Base-by-base conservation (phyloP, 352 stramenopile genomes). In the Globisporangium nagaii region DNA sequence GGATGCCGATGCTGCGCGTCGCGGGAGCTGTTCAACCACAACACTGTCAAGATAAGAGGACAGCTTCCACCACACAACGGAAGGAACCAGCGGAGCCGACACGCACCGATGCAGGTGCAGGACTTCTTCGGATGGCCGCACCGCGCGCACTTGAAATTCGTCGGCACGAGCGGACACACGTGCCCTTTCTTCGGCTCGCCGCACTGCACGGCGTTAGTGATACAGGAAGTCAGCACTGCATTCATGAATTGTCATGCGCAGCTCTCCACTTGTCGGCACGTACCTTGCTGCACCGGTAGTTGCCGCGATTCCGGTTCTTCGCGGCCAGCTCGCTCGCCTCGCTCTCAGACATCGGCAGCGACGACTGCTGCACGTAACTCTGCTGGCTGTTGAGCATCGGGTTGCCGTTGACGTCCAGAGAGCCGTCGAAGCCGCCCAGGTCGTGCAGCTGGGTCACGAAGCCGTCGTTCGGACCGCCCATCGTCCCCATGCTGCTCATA, bases 231-330 rank as follows among this genome's bases (percentile, higher is more conserved):
- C 24, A 36, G n/a, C 31, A 13, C 32, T 24, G 2, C 34, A 10
- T n/a, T 5, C 10, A 9, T 20, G 4, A 22, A 32, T 25, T 31
- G 31, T 45, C n/a, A 11, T n/a, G 32, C 43, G 20, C 42, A n/a
- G n/a, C n/a, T n/a, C n/a, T n/a, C n/a, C n/a, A n/a, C n/a, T n/a
- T n/a, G n/a, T n/a, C n/a, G n/a, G n/a, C n/a, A n/a, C n/a, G n/a
- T n/a, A 86, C 80, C 75, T 91, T 91, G 65, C 79, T 90, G 65
- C 84, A 93, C 28, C 84, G 79, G 50, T 93, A 93, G 63, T 93
- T 93, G 63, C 84, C 84, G 45, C 84, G 84, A 58, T 93, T 91
- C 24, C 81, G 63, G 62, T 89, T 89, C 65, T 88, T 88, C 34
- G 56, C 58, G 4, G 60, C 46, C 3, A 77, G 58, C 12, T 91